These are phyloP conservation scores for Mortierella hygrophila DNA, from an alignment of 192 early-diverging fungal species.

Conservation along the genomic window DNA sequence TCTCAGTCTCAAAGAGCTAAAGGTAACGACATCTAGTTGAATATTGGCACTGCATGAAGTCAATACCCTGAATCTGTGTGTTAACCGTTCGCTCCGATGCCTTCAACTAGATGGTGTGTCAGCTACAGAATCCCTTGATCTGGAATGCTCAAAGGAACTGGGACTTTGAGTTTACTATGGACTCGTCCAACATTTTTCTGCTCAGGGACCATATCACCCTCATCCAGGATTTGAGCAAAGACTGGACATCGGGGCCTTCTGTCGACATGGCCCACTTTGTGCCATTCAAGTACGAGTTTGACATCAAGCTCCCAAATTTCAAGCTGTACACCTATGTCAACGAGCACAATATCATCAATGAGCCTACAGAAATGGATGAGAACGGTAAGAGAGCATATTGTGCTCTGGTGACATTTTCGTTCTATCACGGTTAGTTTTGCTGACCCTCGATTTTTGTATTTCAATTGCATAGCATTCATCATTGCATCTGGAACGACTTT, in stretches of 20 bases:
- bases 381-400: slow-evolving; percentile 67
- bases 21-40: slow-evolving; percentile 51
- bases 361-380: slow-evolving; percentile 76
- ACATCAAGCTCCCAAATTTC: slow-evolving; percentile 62
- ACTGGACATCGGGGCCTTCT: slow-evolving; percentile 71
- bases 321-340: slow-evolving; percentile 77
- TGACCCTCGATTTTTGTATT: neutral
- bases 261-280: slow-evolving; percentile 73
- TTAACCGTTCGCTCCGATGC: neutral
- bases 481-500: slow-evolving; percentile 59
- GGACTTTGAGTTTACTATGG: slow-evolving; percentile 68
- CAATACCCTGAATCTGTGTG: neutral
- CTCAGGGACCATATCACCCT: slow-evolving; percentile 82
- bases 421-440: neutral
- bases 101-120: slow-evolving; percentile 61
- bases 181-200: slow-evolving; percentile 66
- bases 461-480: slow-evolving; percentile 48
- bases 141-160: slow-evolving; percentile 83
- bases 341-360: slow-evolving; percentile 82
- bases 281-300: slow-evolving; percentile 75
- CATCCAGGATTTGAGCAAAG: slow-evolving; percentile 78
- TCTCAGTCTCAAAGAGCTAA: slow-evolving; percentile 61
- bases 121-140: slow-evolving; percentile 71
- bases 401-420: neutral
- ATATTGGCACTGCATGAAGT: neutral